Evolutionary conservation across 371 early-diverging fungal genomes (phyloP), one percentile per base, ranked within the genome.

Genomic region (Mortierella sp.): DNA sequence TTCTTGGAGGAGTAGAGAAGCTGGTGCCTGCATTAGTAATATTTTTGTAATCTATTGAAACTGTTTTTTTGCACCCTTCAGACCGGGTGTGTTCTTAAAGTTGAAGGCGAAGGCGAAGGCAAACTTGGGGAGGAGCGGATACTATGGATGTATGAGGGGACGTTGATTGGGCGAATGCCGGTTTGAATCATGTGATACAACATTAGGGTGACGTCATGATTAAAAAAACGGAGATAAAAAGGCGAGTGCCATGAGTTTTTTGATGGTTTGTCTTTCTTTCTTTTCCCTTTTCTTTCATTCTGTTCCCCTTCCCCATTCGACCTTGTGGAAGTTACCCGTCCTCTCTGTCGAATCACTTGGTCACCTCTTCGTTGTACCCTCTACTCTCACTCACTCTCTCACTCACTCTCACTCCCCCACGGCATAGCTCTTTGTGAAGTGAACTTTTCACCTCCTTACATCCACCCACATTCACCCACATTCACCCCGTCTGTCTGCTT

Each of bases 1-100:
- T 82, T 72, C 4, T 54, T 86, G 21, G 87, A 86, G 46, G 87
- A 86, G 38, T 86, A 70, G 58, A 51, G 21, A 18, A 51, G 21
- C 18, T 21, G 18, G 21, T 51, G 21, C 4, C 16, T 51, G 6
- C 21, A 49, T 21, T 51, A 21, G 5, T 51, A 18, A 35, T 35
- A 35, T 35, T 35, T 35, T 2, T 35, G 35, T 35, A 35, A 51
- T 51, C 51, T 18, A 21, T 35, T 49, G 46, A 38, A 46, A 44
- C 29, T 27, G 35, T 14, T 2, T 32, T 48, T 35, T 70, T 27
- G n/a, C 3, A 3, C 41, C 7, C 11, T 44, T n/a, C 2, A 56
- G 12, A 11, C 10, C n/a, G 24, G 55, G 0, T n/a, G 55, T n/a
- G 4, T 11, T 56, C n/a, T 56, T 56, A 4, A n/a, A 10, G 10